Percentiles rank a stretch among this genome's conserved stretches.
Evolutionary conservation across 192 early-diverging fungal species (phyloP).

Genomic region (Rhizophagus clarus): DNA sequence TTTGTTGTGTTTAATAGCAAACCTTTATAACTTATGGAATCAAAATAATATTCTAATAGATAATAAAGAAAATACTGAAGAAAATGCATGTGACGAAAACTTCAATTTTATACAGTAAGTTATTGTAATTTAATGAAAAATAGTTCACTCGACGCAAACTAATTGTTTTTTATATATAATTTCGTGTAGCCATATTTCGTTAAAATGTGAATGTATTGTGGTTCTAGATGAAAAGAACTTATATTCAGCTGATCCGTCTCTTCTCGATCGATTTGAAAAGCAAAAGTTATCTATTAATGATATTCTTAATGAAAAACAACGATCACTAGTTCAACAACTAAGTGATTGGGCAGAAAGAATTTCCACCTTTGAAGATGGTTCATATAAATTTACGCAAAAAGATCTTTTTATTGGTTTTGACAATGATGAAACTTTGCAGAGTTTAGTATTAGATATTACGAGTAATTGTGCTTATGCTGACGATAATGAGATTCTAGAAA

Average conservation of each 20-base stretch:
- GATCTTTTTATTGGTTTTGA: constrained; percentile 30
- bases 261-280: constrained; percentile 24
- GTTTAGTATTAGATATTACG: constrained; percentile 19
- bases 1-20: not conserved
- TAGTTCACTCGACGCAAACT: too few relatives aligned
- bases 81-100: not conserved
- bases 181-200: not conserved
- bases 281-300: constrained; percentile 21
- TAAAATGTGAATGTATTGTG: constrained; percentile 10
- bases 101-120: constrained; percentile 20
- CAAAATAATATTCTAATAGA: constrained; percentile 18
- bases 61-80: too few relatives aligned
- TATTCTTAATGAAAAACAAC: not conserved
- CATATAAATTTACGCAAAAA: not conserved
- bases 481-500: not conserved
- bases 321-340: not conserved
- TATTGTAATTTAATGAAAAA: not conserved
- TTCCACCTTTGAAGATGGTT: not conserved
- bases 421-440: constrained; percentile 24
- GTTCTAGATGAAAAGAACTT: constrained; percentile 22
- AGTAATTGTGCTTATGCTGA: not conserved
- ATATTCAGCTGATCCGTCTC: constrained; percentile 12
- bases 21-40: constrained; percentile 31
- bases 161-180: too few relatives aligned
- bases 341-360: constrained; percentile 8